Base-by-base conservation (phyloP, 148 eudicot genomes). In the Beta vulgaris region DNA sequence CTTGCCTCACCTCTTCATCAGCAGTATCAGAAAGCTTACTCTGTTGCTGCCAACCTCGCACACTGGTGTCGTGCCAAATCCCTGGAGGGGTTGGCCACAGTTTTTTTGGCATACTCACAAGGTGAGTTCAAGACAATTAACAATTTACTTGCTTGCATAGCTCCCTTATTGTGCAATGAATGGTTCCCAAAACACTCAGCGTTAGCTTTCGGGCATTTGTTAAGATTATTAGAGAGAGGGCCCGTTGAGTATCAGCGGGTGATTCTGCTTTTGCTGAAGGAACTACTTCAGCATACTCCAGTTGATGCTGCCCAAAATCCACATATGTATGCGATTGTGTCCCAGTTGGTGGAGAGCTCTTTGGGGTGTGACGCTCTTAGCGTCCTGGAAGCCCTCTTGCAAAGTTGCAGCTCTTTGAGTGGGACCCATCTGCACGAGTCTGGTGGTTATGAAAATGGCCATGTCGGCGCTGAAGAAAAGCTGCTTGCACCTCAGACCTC, bases 291-390 rank as follows among this genome's bases (percentile, higher is more conserved):
- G 79, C 99, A 95, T 61, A 92, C 99, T 37, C 96, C 98, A 23
- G 93, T 92, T 69, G 99, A 95, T 83, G 92, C 99, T 34, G 97
- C 99, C 59, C 98, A 95, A 79, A 95, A 96, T 75, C 99, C 99
- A 1, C 99, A 95, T 75, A 95, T 95, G 99, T 95, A 95, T 78
- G 94, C 99, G 14, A 89, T 92, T 53, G 99, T 95, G 39, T 95
- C 99, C 43, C 99, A 95, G 80, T 86, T 92, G 9, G 99, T 95
- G n/a, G 99, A 95, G 81, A 95, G 99, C 84, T 91, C 98, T 76
- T 76, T 95, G 79, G 92, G 98, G 43, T 95, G 98, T 89, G 99
- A 95, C 66, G 99, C 99, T 34, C 89, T 92, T 8, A 95, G 92
- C 65, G 99, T 95, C 18, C 83, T 95, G 37, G 99, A 95, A 88